A percentile compares a stretch with the other conserved stretches of the same genome.
phyloP scores from a whole-genome alignment of 2,329 filamentous ascomycete species.

The Beauveria bassiana region DNA sequence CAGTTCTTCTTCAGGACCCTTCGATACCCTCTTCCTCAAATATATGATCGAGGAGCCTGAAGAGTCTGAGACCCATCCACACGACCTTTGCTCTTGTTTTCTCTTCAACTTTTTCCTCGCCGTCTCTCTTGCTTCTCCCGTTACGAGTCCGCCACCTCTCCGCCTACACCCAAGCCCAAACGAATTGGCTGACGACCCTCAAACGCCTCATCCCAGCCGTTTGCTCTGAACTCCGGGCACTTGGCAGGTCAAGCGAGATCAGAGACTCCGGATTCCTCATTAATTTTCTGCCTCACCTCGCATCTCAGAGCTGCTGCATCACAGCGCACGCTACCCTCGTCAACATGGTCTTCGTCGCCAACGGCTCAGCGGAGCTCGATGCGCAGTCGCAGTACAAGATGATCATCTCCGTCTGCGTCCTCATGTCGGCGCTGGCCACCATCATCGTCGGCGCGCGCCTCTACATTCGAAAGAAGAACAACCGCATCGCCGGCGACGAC shows the following conservation, averaged over 20 bases:
- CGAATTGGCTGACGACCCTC: not conserved
- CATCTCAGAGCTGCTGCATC: not conserved
- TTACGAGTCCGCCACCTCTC: too few species aligned
- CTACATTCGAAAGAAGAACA: constrained; percentile 32
- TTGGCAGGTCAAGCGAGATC: not conserved
- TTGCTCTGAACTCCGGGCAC: not conserved
- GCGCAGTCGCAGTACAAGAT: constrained; percentile 37
- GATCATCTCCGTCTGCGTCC: constrained; percentile 41
- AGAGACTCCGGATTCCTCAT: not conserved
- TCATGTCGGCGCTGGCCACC: constrained; percentile 35
- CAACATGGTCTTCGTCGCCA: constrained; percentile 43
- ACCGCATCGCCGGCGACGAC: constrained; percentile 41
- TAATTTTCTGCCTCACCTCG: not conserved
- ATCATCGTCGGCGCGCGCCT: constrained; percentile 33
- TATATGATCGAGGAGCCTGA: not conserved
- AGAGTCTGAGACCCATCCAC: not conserved
- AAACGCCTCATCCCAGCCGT: not conserved
- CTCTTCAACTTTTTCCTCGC: not conserved
- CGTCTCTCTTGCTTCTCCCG: not conserved
- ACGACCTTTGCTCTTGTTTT: not conserved
- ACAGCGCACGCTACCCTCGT: not conserved
- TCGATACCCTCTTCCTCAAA: not conserved
- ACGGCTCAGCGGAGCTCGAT: constrained; percentile 40
- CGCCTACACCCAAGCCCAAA: not conserved
- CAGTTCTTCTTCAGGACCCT: not conserved